Evolutionary conservation across 306 rosid species (phyloP), one percentile per base, ranked within the genome.

Genomic region (Canavalia gladiata): DNA sequence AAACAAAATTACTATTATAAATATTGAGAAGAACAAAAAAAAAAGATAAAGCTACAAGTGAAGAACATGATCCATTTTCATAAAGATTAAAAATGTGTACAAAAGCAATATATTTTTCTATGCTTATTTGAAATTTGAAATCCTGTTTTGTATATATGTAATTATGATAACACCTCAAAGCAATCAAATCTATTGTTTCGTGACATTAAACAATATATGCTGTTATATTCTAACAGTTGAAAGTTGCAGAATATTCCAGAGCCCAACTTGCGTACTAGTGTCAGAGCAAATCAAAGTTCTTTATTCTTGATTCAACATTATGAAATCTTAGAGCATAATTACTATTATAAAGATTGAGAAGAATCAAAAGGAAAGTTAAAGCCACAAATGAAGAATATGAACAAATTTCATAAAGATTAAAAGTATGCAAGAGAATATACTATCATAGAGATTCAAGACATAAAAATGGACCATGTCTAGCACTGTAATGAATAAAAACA

Each of bases 401-500:
- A 34, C 67, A 55, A 58, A 51, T 49, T 49, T 30, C 42, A 4
- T 3, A 31, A 46, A 47, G 41, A 74, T 43, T 70, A 52, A 52
- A 43, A 71, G 67, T 42, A 62, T 57, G 58, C 10, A 7, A 72
- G 82, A 41, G n/a, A 39, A 72, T 73, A 34, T 70, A 74, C 25
- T 37, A 43, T 63, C 57, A 60, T 58, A 39, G 12, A 57, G 60
- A 74, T 68, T 75, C 69, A 13, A 28, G 78, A 68, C 83, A 47
- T 49, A 28, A 74, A 72, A 72, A 78, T 3, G 65, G 71, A 64
- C 67, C 64, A 37, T 37, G 50, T 58, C 67, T 29, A 54, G 51
- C 49, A 66, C 45, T 6, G 67, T 28, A 31, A 84, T 65, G 66
- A 59, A 18, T 62, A 49, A 13, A 59, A 30, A 25, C 68, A 58